A percentile compares a stretch with the other conserved stretches of the same genome.
Evolutionary conservation across 2,329 filamentous ascomycete genomes (phyloP).

Genomic region (Epicoccum nigrum): DNA sequence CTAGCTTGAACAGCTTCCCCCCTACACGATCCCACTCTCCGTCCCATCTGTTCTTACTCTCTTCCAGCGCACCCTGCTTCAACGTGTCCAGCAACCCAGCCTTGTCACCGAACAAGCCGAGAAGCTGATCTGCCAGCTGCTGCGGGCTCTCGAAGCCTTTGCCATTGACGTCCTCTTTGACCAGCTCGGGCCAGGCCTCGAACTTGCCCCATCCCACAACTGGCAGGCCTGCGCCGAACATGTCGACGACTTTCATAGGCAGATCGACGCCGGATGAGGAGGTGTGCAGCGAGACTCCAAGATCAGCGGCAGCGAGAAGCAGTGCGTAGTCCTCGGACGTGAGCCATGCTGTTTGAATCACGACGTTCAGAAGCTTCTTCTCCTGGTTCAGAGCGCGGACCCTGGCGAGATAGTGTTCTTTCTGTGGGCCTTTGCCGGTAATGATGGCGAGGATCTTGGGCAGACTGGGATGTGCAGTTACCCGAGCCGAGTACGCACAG

Average conservation of each 20-base stretch:
- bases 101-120: slow-evolving; percentile 64
- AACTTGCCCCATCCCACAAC: slow-evolving; percentile 87
- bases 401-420: slow-evolving; percentile 71
- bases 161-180: slow-evolving; percentile 85
- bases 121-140: slow-evolving; percentile 68
- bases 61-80: slow-evolving; percentile 71
- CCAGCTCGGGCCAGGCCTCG: slow-evolving; percentile 88
- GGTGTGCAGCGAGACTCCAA: slow-evolving; percentile 90
- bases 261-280: slow-evolving; percentile 94
- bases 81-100: slow-evolving; percentile 65
- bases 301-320: slow-evolving; percentile 81
- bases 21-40: slow-evolving; percentile 90
- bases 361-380: slow-evolving; percentile 71
- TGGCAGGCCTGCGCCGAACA: slow-evolving; percentile 94
- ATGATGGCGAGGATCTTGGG: slow-evolving; percentile 85
- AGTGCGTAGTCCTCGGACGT: slow-evolving; percentile 82
- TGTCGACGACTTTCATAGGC: slow-evolving; percentile 99
- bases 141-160: slow-evolving; percentile 77
- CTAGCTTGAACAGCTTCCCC: slow-evolving; percentile 65
- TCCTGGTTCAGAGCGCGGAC: slow-evolving; percentile 67
- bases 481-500: slow-evolving; percentile 69
- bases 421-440: slow-evolving; percentile 90
- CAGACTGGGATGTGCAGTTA: slow-evolving; percentile 54
- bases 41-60: slow-evolving; percentile 83
- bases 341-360: slow-evolving; percentile 83